Evolutionary conservation across 2,329 filamentous ascomycete genomes (phyloP).

Genomic region (Xylaria multiplex): DNA sequence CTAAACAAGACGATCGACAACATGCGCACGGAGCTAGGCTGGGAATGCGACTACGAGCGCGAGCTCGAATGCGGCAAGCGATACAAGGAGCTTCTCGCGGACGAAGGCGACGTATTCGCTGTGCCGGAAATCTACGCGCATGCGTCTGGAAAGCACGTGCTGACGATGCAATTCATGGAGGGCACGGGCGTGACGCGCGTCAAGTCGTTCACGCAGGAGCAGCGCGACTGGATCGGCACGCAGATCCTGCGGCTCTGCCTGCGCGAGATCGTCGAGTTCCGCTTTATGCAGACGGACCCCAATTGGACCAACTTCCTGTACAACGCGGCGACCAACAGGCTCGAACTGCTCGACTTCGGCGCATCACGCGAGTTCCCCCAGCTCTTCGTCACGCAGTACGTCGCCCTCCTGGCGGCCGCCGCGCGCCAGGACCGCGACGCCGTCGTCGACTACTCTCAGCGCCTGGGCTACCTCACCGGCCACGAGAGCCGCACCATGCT

Average conservation of each 20-base stretch:
- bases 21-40: constrained; percentile 87
- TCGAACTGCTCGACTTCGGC: constrained; percentile 95
- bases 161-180: constrained; percentile 93
- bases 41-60: constrained; percentile 95
- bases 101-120: constrained; percentile 77
- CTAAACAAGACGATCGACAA: constrained; percentile 98
- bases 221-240: constrained; percentile 95
- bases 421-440: constrained; percentile 72
- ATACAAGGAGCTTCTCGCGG: constrained; percentile 80
- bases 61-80: constrained; percentile 83
- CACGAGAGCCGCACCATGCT: constrained; percentile 87
- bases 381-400: constrained; percentile 82
- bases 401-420: constrained; percentile 82
- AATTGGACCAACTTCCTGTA: constrained; percentile 99
- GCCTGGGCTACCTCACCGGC: constrained; percentile 91
- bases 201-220: constrained; percentile 75
- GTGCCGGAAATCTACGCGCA: constrained; percentile 82
- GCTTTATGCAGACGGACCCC: constrained; percentile 98
- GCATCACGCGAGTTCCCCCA: constrained; percentile 87
- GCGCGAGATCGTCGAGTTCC: constrained; percentile 92
- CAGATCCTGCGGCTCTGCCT: constrained; percentile 92
- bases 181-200: constrained; percentile 88
- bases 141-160: constrained; percentile 84
- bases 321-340: constrained; percentile 74
- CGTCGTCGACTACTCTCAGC: constrained; percentile 74